These are phyloP conservation scores for Syzygium oleosum DNA, from an alignment of 345 rosid species.

Conservation along the genomic window DNA sequence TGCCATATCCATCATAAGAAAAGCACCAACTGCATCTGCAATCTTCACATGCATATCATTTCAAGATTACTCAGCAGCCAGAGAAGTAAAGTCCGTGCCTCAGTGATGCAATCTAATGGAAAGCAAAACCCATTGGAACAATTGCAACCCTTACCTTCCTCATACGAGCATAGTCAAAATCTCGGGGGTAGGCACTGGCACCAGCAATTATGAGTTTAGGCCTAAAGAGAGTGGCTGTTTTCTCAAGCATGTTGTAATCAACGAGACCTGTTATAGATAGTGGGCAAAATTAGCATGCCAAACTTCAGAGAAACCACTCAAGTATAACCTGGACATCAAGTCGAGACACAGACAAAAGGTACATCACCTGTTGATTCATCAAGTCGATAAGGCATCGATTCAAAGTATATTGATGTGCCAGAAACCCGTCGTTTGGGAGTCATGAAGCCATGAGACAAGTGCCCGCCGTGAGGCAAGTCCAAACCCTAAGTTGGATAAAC, in stretches of 20 bases:
- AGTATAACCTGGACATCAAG: not conserved
- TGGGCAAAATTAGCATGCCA: not conserved
- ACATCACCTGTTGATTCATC: slow-evolving; percentile 75
- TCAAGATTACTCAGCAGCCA: slow-evolving; percentile 6
- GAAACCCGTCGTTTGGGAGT: slow-evolving; percentile 89
- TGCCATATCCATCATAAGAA: slow-evolving; percentile 99
- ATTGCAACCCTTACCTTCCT: slow-evolving; percentile 53
- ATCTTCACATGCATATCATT: slow-evolving; percentile 39
- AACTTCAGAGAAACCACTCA: not conserved
- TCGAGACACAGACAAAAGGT: not conserved
- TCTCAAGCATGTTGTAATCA: slow-evolving; percentile 92
- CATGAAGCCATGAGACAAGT: slow-evolving; percentile 95
- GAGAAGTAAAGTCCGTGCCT: not conserved
- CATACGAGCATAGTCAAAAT: slow-evolving; percentile 90
- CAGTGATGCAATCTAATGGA: not conserved
- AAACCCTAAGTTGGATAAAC: slow-evolving; percentile 38
- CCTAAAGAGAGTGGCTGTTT: slow-evolving; percentile 73
- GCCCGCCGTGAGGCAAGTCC: slow-evolving; percentile 94
- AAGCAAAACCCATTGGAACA: not conserved
- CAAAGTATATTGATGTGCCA: slow-evolving; percentile 89
- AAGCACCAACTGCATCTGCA: slow-evolving; percentile 86
- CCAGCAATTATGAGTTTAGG: slow-evolving; percentile 95
- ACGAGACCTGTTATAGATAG: slow-evolving; percentile 49
- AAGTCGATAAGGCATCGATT: slow-evolving; percentile 93
- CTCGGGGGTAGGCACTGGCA: slow-evolving; percentile 95